Conservation (phyloP, 257 asterid species). For the Ocimum tenuiflorum region DNA sequence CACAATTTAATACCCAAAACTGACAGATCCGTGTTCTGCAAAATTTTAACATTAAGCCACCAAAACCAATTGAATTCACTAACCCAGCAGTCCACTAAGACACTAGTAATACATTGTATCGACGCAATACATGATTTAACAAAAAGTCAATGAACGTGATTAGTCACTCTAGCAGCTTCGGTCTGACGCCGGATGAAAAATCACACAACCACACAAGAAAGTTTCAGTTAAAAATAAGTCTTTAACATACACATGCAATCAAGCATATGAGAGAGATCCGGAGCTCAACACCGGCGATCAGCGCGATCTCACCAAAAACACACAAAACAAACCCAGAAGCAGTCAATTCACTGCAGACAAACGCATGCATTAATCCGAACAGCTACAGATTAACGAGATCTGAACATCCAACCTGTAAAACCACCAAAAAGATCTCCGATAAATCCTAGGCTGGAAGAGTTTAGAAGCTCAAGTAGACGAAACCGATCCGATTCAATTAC, state of each 20-base stretch:
- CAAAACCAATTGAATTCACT: conserved; percentile 10
- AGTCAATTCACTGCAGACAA: conserved; percentile 14
- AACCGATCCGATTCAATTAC: conserved; percentile 32
- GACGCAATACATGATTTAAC: conserved; percentile 3
- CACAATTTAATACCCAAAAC: background rate
- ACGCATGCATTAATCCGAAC: conserved; percentile 20
- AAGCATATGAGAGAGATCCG: conserved; percentile 25
- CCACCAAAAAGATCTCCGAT: conserved; percentile 16
- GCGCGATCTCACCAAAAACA: conserved; percentile 11
- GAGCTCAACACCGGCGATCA: conserved; percentile 27
- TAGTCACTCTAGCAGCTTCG: conserved; percentile 6
- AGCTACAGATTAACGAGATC: conserved; percentile 35
- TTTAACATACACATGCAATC: conserved; percentile 17
- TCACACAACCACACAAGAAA: conserved; percentile 7
- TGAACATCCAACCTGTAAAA: conserved; percentile 28
- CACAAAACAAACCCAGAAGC: conserved; percentile 10
- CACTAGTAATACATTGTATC: background rate
- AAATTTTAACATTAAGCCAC: conserved; percentile 4
- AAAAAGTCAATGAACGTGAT: conserved; percentile 10
- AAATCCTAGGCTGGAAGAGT: conserved; percentile 11
- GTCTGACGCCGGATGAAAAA: conserved; percentile 11
- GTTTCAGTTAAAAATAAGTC: background rate
- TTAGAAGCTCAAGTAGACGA: conserved; percentile 5
- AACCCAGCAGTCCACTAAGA: background rate
- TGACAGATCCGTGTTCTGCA: conserved; percentile 17